These are phyloP conservation scores for Penicillium roqueforti DNA, from an alignment of 495 filamentous ascomycete species.

Conservation along the genomic window DNA sequence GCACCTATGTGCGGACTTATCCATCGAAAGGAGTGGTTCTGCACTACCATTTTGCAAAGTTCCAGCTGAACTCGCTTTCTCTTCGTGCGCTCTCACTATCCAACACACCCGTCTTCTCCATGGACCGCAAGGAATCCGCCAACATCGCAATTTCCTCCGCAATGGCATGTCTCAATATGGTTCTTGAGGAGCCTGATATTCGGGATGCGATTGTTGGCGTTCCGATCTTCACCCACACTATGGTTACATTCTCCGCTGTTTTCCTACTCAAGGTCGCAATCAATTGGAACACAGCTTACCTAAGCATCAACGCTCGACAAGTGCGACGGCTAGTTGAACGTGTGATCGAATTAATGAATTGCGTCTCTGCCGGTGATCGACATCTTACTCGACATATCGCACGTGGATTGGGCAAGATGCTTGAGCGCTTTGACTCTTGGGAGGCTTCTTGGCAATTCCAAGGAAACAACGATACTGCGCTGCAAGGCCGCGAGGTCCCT, in stretches of 20 bases:
- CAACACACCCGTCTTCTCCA: slow-evolving; percentile 49
- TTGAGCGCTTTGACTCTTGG: slow-evolving; percentile 46
- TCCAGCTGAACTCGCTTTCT: slow-evolving; percentile 57
- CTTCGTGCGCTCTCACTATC: slow-evolving; percentile 49
- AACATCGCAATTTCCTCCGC: slow-evolving; percentile 56
- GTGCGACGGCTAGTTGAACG: slow-evolving; percentile 47
- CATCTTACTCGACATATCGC: slow-evolving; percentile 53
- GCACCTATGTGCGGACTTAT: slow-evolving; percentile 52
- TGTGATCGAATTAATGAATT: slow-evolving; percentile 50
- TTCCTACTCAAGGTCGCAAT: slow-evolving; percentile 55
- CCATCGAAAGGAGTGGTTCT: slow-evolving; percentile 56
- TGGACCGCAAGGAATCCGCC: slow-evolving; percentile 51
- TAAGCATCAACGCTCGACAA: slow-evolving; percentile 40
- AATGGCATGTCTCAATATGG: slow-evolving; percentile 51
- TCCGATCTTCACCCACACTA: slow-evolving; percentile 57
- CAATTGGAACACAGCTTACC: slow-evolving; percentile 50
- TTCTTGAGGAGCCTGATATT: slow-evolving; percentile 54
- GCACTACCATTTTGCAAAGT: slow-evolving; percentile 59
- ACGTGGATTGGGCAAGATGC: slow-evolving; percentile 50
- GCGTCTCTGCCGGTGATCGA: slow-evolving; percentile 48
- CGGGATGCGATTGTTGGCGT: slow-evolving; percentile 57
- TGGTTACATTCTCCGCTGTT: slow-evolving; percentile 57
- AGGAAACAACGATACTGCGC: slow-evolving; percentile 9
- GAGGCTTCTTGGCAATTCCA: slow-evolving; percentile 35
- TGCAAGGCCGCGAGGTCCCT: slow-evolving; percentile 29